Evolutionary conservation across 2,329 filamentous ascomycete genomes (phyloP).

Genomic region (Didymella arachidicola): DNA sequence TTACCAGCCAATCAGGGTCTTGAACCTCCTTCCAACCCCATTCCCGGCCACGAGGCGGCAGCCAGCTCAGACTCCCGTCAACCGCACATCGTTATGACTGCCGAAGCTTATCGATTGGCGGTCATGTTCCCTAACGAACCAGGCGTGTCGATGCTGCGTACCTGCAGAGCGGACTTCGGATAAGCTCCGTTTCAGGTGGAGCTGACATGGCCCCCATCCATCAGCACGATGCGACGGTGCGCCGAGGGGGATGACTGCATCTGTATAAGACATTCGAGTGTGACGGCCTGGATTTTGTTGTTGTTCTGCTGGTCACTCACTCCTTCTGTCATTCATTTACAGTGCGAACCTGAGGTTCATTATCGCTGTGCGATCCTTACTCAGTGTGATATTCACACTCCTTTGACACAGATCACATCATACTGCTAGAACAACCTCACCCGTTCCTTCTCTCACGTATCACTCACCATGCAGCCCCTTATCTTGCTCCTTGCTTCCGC

Average conservation of each 20-base stretch:
- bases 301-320: conserved; percentile 5
- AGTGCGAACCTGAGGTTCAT: conserved; percentile 5
- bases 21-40: conserved; percentile 7
- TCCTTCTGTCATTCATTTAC: conserved; percentile 12
- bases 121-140: conserved; percentile 14
- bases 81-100: conserved; percentile 1
- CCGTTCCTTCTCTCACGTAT: not conserved
- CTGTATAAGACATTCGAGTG: conserved; percentile 8
- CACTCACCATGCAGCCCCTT: conserved; percentile 3
- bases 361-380: conserved; percentile 13
- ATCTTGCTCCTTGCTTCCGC: conserved; percentile 12
- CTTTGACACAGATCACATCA: not conserved
- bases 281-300: conserved; percentile 1
- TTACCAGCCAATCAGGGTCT: conserved; percentile 14
- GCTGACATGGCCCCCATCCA: conserved; percentile 15
- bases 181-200: conserved; percentile 18
- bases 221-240: not conserved
- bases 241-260: not conserved
- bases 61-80: conserved; percentile 15
- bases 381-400: conserved; percentile 10
- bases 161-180: conserved; percentile 23
- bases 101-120: conserved; percentile 19
- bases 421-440: not conserved
- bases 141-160: conserved; percentile 19
- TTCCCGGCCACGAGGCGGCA: conserved; percentile 15